Evolutionary conservation across 768 basidiomycete species (phyloP).

Genomic region (Kockovaella imperatae): DNA sequence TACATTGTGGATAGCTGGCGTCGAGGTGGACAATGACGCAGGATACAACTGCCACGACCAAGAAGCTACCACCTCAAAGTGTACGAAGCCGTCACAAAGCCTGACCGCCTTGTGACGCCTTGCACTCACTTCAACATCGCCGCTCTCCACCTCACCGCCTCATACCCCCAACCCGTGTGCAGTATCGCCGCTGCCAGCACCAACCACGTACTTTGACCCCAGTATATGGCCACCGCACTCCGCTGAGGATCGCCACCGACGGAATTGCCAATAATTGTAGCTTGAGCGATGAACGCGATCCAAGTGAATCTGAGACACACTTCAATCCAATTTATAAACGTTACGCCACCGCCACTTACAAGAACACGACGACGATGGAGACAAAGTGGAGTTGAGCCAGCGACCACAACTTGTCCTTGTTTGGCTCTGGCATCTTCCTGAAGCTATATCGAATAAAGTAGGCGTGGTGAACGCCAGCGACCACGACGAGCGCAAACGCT

Average conservation of each 20-base stretch:
- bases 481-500: slow-evolving; percentile 30
- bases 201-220: slow-evolving; percentile 32
- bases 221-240: slow-evolving; percentile 16
- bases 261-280: slow-evolving; percentile 28
- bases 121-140: slow-evolving; percentile 4
- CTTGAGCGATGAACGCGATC: slow-evolving; percentile 35
- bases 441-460: slow-evolving; percentile 33
- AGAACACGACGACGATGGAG: slow-evolving; percentile 20
- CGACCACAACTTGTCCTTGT: slow-evolving; percentile 29
- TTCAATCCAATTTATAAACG: slow-evolving; percentile 9
- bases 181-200: slow-evolving; percentile 31
- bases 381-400: slow-evolving; percentile 29
- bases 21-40: not conserved
- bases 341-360: slow-evolving; percentile 17
- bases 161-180: slow-evolving; percentile 35
- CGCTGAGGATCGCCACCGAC: slow-evolving; percentile 9
- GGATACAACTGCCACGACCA: no score
- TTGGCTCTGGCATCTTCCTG: slow-evolving; percentile 18
- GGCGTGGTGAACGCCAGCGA: slow-evolving; percentile 22
- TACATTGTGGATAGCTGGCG: not conserved
- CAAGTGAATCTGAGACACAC: slow-evolving; percentile 26
- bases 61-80: no score
- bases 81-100: not conserved
- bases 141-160: slow-evolving; percentile 33
- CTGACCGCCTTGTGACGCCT: not conserved